Evolutionary conservation across 441 rosid genomes (phyloP).

Genomic region (Hypseocharis bilobata): DNA sequence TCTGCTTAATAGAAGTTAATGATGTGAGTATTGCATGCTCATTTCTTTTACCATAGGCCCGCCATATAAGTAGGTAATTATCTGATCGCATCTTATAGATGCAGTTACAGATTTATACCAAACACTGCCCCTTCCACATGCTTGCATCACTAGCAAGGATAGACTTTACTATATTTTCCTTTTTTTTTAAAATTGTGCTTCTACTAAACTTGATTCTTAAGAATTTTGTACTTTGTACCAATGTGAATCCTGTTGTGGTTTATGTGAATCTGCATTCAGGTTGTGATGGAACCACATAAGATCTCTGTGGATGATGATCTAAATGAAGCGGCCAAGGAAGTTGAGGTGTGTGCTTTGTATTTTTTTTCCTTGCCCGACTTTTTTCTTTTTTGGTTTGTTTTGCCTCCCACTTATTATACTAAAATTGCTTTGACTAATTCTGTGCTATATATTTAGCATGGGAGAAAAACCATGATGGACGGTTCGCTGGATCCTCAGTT

Average conservation of each 20-base stretch:
- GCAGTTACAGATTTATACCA: neutral
- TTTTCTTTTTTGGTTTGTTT: too few species aligned
- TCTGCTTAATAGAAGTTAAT: too few species aligned
- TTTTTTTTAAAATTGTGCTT: too few species aligned
- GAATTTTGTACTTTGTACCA: too few species aligned
- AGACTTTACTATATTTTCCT: neutral
- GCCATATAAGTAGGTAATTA: neutral
- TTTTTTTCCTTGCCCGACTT: neutral
- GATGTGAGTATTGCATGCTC: too few species aligned
- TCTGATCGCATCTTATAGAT: too few species aligned
- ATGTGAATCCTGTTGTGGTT: too few species aligned
- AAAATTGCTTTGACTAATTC: too few species aligned
- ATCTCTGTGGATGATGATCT: slow-evolving; percentile 87
- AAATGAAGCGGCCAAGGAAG: slow-evolving; percentile 72
- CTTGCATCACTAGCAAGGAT: neutral
- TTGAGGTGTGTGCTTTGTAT: slow-evolving; percentile 42
- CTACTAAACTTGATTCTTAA: too few species aligned
- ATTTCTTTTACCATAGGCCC: neutral
- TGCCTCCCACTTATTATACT: too few species aligned
- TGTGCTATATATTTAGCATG: slow-evolving; percentile 63
- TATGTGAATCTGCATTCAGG: slow-evolving; percentile 53
- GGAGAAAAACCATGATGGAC: slow-evolving; percentile 52
- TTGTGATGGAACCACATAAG: slow-evolving; percentile 54
- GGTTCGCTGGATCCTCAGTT: slow-evolving; percentile 47
- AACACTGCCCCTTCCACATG: neutral